Evolutionary conservation across 2,329 filamentous ascomycete genomes (phyloP), one percentile per base, ranked within the genome.

Genomic region (Botryosphaeria dothidea): DNA sequence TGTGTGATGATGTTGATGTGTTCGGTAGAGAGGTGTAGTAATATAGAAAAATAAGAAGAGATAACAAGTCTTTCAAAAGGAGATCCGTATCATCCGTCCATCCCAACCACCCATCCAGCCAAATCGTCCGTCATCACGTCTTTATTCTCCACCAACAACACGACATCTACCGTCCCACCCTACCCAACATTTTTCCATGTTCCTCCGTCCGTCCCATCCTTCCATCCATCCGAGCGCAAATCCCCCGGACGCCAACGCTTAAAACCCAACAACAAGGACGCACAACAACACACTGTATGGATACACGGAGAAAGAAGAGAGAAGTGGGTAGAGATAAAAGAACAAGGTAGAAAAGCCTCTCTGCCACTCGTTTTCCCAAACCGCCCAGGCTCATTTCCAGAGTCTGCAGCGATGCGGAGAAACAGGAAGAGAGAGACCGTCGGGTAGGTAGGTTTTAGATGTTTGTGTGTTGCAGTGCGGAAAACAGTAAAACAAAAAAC

Each of bases 61-160:
- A n/a, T n/a, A n/a, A n/a, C n/a, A n/a, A n/a, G n/a, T n/a, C n/a
- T n/a, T n/a, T n/a, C n/a, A 58, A 41, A 58, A 58, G n/a, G 45
- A 61, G 31, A 61, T 34, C 41, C 57, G 41, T 61, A 27, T 46
- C 54, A 13, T 29, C 54, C 54, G 5, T 25, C 31, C 36, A 5
- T 11, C 29, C 51, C 17, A 38, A n/a, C 52, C 52, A 21, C 11
- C 52, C 21, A 11, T 41, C 52, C 27, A 49, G 21, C n/a, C n/a
- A n/a, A n/a, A n/a, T n/a, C n/a, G n/a, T n/a, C n/a, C 49, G 36
- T 58, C 52, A 56, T 56, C 54, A 45, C 54, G 23, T 58, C 54
- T 58, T 58, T n/a, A 58, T n/a, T n/a, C 3, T 15, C 17, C 25
- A 25, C 5, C n/a, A 23, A 38, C 27, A 17, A 45, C 38, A 58